Percentiles rank a stretch among this genome's conserved stretches.
Evolutionary conservation across 208 protist species (phyloP).

Genomic region (Vickermania spadyakhi): DNA sequence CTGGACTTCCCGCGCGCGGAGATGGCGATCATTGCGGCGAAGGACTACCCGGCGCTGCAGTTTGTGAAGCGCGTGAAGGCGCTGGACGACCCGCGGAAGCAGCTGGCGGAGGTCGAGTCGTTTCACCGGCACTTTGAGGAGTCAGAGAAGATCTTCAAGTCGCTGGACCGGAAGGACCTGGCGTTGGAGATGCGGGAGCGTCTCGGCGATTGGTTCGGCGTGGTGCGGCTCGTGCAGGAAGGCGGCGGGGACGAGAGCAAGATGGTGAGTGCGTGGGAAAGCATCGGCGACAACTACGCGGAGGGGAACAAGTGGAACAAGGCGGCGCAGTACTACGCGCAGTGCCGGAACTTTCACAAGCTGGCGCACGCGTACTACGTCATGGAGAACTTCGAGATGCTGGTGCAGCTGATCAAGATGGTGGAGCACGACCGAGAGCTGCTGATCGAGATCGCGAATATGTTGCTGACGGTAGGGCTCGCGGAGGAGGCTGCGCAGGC

Average conservation of each 20-base stretch:
- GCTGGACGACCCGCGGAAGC: slow-evolving; percentile 91
- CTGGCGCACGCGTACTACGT: slow-evolving; percentile 87
- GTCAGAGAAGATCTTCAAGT: slow-evolving; percentile 93
- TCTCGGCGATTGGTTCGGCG: slow-evolving; percentile 94
- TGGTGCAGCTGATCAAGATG: slow-evolving; percentile 81
- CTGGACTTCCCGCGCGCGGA: slow-evolving; percentile 88
- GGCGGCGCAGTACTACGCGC: slow-evolving; percentile 93
- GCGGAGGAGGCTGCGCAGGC: slow-evolving; percentile 79
- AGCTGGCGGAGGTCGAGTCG: slow-evolving; percentile 93
- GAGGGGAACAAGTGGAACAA: slow-evolving; percentile 93
- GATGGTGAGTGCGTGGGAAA: slow-evolving; percentile 82
- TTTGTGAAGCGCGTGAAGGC: slow-evolving; percentile 92
- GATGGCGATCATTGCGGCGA: slow-evolving; percentile 90
- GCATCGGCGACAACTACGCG: slow-evolving; percentile 95
- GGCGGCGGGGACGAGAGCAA: slow-evolving; percentile 89
- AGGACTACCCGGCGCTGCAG: slow-evolving; percentile 94
- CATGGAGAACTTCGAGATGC: slow-evolving; percentile 89
- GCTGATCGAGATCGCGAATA: slow-evolving; percentile 75
- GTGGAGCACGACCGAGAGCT: slow-evolving; percentile 88
- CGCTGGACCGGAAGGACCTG: slow-evolving; percentile 94
- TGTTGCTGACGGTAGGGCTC: slow-evolving; percentile 90
- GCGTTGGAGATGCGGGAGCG: slow-evolving; percentile 89
- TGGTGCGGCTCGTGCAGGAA: slow-evolving; percentile 90
- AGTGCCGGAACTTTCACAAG: slow-evolving; percentile 85
- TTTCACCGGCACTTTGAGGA: slow-evolving; percentile 95